Evolutionary conservation across 2,329 filamentous ascomycete species (phyloP).

Genomic region (Hawksworthiomyces lignivorus): DNA sequence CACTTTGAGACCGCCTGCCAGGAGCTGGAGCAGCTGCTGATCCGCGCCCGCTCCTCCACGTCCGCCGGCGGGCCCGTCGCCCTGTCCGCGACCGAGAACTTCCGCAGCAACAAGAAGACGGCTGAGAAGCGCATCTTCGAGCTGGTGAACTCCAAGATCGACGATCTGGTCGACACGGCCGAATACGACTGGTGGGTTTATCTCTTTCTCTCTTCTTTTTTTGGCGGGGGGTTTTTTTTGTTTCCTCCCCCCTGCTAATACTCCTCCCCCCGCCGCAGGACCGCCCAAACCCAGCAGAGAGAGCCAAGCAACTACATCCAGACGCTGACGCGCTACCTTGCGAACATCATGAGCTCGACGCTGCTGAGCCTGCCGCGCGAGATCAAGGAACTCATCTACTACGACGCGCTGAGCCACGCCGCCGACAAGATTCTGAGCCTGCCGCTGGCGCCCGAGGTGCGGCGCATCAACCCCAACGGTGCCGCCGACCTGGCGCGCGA

Average conservation of each 20-base stretch:
- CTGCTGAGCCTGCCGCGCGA: slow-evolving; percentile 86
- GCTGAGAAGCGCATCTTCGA: slow-evolving; percentile 98
- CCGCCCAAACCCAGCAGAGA: slow-evolving; percentile 47
- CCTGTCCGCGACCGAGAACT: slow-evolving; percentile 76
- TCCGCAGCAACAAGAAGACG: slow-evolving; percentile 84
- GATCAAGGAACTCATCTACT: slow-evolving; percentile 97
- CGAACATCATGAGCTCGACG: slow-evolving; percentile 94
- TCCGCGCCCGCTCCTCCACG: slow-evolving; percentile 73
- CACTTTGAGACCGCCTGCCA: slow-evolving; percentile 92
- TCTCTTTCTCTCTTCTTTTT: no score
- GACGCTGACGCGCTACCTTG: slow-evolving; percentile 84
- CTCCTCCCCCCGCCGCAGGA: no score
- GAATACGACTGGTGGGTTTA: slow-evolving; percentile 85
- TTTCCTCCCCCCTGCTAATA: slow-evolving; percentile 14
- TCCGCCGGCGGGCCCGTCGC: slow-evolving; percentile 74
- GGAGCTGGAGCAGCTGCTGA: slow-evolving; percentile 80
- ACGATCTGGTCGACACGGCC: slow-evolving; percentile 91
- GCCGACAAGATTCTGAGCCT: slow-evolving; percentile 76
- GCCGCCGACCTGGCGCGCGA: slow-evolving; percentile 75
- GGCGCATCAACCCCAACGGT: slow-evolving; percentile 79
- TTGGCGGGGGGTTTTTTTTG: no score
- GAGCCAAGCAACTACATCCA: slow-evolving; percentile 93
- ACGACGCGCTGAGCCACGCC: slow-evolving; percentile 88
- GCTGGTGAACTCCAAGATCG: slow-evolving; percentile 96
- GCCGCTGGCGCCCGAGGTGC: slow-evolving; percentile 70